phyloP scores from a whole-genome alignment of 257 asterid genomes.

The Striga asiatica region DNA sequence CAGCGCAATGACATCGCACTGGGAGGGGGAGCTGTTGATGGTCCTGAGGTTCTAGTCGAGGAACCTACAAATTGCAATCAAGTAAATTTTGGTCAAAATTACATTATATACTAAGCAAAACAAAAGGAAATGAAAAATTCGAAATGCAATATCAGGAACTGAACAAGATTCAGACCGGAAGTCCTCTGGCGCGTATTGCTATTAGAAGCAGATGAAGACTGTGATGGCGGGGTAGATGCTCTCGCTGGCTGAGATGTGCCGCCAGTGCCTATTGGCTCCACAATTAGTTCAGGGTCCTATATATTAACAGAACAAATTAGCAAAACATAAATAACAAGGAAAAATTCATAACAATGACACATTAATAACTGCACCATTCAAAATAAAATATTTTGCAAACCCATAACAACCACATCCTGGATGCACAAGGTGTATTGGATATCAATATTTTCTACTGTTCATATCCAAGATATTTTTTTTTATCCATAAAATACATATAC shows the following conservation, averaged over 20 bases:
- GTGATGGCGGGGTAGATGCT: conserved; percentile 39
- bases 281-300: conserved; percentile 74
- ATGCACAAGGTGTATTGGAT: too few relatives aligned
- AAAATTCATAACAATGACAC: neutral
- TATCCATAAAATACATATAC: too few relatives aligned
- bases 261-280: conserved; percentile 59
- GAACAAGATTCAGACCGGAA: conserved; percentile 33
- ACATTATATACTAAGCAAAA: neutral
- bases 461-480: too few relatives aligned
- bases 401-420: neutral
- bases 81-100: neutral
- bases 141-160: conserved; percentile 2
- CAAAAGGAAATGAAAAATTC: neutral
- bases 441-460: too few relatives aligned
- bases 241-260: conserved; percentile 54
- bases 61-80: conserved; percentile 37
- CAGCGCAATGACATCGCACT: conserved; percentile 51
- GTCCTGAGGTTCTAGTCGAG: conserved; percentile 53
- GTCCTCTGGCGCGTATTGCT: conserved; percentile 37
- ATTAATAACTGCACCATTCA: neutral
- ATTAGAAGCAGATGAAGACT: conserved; percentile 43
- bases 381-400: neutral
- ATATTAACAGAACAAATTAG: conserved; percentile 8
- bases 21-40: conserved; percentile 47
- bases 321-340: neutral